Evolutionary conservation across 2,329 filamentous ascomycete genomes (phyloP), one percentile per base, ranked within the genome.

Genomic region (Anthostomella pinea): DNA sequence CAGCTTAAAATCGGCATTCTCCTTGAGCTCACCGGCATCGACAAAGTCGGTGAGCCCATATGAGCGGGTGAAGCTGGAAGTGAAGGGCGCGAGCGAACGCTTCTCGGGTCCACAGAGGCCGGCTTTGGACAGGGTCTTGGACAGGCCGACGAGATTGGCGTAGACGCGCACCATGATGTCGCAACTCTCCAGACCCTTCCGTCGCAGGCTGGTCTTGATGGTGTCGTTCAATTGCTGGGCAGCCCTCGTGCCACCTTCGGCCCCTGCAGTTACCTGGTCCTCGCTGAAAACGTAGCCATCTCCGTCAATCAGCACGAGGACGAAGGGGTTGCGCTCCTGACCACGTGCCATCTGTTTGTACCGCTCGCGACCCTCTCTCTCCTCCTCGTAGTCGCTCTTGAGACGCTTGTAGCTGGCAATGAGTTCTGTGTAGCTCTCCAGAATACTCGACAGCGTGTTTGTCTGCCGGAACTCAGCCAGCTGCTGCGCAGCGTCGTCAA

Each of bases 1-100:
- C 35, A 83, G 67, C 54, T 83, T 83, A 52, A 73, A 75, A 48
- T 76, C 74, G 18, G 74, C 73, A 19, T 73, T 73, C 47, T 79
- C 75, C 49, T 81, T 80, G 22, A 75, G 67, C 43, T 77, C 73
- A 8, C 78, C 75, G 8, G 75, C 75, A 51, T 83, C 79, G 10
- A 81, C 64, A 49, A 78, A 81, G 46, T 82, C 78, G 41, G 77
- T 78, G 1, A 80, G 60, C 20, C 72, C 72, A 30, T 75, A 73
- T 0, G 74, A 70, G 10, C 73, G 63, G 29, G 73, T 79, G 52
- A 82, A 81, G 33, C 68, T 70, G 6, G 76, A 69, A 2, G 69
- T 63, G 41, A 82, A 81, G 0, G 73, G 65, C 0, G 73, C 63
- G 4, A 81, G 52, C 0, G 75, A 77, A 2, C 77, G 70, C 41